phyloP scores from a whole-genome alignment of 345 rosid species.

The Erysimum cheiranthoides region DNA sequence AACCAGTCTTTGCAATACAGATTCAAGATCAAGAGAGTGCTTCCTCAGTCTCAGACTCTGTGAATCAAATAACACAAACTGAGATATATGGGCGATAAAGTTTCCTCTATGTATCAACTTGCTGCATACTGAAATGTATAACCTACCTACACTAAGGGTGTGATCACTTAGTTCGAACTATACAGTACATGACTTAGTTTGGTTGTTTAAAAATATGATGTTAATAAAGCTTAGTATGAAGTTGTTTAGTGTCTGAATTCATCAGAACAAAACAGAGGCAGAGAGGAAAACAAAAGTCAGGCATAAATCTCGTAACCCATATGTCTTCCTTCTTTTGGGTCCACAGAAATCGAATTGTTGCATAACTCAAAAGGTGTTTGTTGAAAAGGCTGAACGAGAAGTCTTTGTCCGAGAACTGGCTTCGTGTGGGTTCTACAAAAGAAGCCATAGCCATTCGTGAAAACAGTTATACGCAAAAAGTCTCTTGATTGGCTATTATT shows the following conservation, averaged over 20 bases:
- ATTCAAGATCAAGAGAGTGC: slow-evolving; percentile 9
- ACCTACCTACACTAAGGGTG: too few relatives aligned
- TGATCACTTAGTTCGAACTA: too few relatives aligned
- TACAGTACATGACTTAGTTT: too few relatives aligned
- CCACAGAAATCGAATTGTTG: too few relatives aligned
- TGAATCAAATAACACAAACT: slow-evolving; percentile 36
- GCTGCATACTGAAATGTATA: background rate
- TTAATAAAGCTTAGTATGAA: too few relatives aligned
- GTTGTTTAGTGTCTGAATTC: too few relatives aligned
- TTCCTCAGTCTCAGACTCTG: slow-evolving; percentile 18
- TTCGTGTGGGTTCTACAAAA: background rate
- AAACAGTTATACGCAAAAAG: slow-evolving; percentile 3
- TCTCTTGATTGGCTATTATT: slow-evolving; percentile 8
- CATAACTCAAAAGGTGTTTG: background rate
- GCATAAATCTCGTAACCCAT: too few relatives aligned
- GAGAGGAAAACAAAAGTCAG: too few relatives aligned
- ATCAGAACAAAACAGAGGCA: too few relatives aligned
- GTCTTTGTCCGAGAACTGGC: background rate
- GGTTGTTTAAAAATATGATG: too few relatives aligned
- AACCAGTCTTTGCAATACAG: slow-evolving; percentile 20
- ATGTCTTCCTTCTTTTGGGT: too few relatives aligned
- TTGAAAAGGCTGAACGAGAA: slow-evolving; percentile 3
- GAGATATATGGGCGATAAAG: slow-evolving; percentile 26
- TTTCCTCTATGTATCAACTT: background rate
- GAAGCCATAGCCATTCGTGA: background rate